A percentile compares a stretch with the other conserved stretches of the same genome.
phyloP scores from a whole-genome alignment of 2,329 filamentous ascomycete genomes.

The Penicillium occitanis region DNA sequence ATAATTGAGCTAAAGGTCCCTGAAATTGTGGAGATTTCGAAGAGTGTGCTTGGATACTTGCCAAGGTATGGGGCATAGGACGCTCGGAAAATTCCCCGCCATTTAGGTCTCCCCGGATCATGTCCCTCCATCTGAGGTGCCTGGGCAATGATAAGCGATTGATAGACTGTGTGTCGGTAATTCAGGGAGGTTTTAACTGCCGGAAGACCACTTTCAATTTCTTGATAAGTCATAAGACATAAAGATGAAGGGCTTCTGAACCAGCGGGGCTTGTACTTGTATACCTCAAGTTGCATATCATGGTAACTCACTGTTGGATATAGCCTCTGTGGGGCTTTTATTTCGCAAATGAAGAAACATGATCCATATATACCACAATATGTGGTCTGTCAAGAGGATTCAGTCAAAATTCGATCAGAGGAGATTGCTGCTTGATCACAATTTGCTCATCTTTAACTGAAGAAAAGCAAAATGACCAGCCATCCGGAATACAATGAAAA shows the following conservation, averaged over 20 bases:
- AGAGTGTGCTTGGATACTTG: background rate
- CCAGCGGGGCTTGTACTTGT: background rate
- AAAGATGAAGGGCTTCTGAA: background rate
- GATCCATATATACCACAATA: background rate
- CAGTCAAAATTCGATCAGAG: background rate
- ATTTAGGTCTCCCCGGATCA: slow-evolving; percentile 13
- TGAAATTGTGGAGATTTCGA: background rate
- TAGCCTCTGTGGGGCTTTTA: background rate
- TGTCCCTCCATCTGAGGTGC: background rate
- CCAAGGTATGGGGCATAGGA: slow-evolving; percentile 1
- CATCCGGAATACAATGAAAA: slow-evolving; percentile 37
- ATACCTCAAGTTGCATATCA: background rate
- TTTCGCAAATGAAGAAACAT: background rate
- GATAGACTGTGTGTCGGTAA: background rate
- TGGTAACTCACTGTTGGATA: background rate
- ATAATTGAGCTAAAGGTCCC: background rate
- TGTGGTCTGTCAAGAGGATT: background rate
- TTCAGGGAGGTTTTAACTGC: background rate
- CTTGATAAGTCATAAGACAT: background rate
- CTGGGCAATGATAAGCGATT: slow-evolving; percentile 1
- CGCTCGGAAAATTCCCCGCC: slow-evolving; percentile 10
- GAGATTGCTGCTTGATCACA: background rate
- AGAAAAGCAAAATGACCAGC: slow-evolving; percentile 31
- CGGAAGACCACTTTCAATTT: background rate
- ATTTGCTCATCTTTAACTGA: background rate